A percentile compares a stretch with the other conserved stretches of the same genome.
phyloP scores from a whole-genome alignment of 2,329 filamentous ascomycete species.

The Ramichloridium luteum region DNA sequence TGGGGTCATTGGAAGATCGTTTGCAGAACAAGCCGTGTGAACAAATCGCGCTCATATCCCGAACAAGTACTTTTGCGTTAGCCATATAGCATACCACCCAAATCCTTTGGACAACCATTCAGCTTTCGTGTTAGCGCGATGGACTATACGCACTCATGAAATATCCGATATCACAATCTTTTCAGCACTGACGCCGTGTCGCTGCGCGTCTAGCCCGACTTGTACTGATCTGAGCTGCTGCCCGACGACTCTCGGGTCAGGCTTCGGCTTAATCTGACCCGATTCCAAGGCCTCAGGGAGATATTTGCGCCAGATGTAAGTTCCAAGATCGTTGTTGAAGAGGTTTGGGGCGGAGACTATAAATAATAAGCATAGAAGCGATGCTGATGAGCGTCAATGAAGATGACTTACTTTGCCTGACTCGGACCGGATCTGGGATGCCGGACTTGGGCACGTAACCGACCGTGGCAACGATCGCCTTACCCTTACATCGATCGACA shows the following conservation, averaged over 20 bases:
- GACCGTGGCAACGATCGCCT: conserved; percentile 20
- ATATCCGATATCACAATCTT: conserved; percentile 24
- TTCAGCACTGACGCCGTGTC: conserved; percentile 28
- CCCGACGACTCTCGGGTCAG: conserved; percentile 26
- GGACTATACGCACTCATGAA: background rate
- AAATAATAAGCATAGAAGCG: conserved; percentile 2
- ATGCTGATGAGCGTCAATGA: background rate
- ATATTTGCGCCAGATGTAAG: conserved; percentile 21
- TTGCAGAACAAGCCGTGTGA: no score
- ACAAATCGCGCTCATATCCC: no score
- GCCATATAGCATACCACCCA: background rate
- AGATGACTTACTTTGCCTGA: conserved; percentile 15
- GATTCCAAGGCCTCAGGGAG: conserved; percentile 17
- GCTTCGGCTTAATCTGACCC: conserved; percentile 21
- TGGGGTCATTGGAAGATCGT: no score
- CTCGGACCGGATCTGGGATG: conserved; percentile 17
- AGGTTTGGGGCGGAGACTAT: conserved; percentile 11
- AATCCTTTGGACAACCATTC: no score
- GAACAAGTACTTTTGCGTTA: background rate
- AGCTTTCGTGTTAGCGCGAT: conserved; percentile 1
- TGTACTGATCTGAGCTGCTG: conserved; percentile 28
- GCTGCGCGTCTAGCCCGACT: conserved; percentile 26
- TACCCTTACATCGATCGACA: conserved; percentile 17
- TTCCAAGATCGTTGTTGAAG: conserved; percentile 18
- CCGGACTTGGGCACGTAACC: conserved; percentile 14